phyloP scores from a whole-genome alignment of 225 moss, liverwort and hornwort genomes.

The Marchantia polymorpha region DNA sequence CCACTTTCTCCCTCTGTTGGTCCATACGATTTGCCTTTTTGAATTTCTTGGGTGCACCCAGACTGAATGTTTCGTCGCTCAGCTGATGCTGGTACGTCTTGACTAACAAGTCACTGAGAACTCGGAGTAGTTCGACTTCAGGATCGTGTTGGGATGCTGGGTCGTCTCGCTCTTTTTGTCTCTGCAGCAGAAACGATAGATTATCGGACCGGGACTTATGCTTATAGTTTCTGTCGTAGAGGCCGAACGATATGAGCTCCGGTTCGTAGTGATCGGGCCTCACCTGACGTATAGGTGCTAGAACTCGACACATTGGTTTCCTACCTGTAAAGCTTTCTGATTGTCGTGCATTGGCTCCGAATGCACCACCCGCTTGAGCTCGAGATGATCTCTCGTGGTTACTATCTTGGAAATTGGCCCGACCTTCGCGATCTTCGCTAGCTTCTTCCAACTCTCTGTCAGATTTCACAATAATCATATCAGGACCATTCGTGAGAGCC shows the following conservation, averaged over 20 bases:
- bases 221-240: no score
- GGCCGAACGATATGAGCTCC: background rate
- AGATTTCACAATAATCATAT: no score
- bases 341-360: no score
- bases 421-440: no score
- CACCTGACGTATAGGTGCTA: background rate
- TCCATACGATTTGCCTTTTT: background rate
- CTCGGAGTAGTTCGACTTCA: background rate
- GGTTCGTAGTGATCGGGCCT: background rate
- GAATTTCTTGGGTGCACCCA: background rate
- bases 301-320: slow-evolving; percentile 2
- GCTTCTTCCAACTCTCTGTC: no score
- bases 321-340: no score
- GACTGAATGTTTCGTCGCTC: background rate
- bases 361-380: no score
- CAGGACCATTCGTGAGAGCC: no score
- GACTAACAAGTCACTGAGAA: no score
- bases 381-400: no score
- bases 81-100: no score
- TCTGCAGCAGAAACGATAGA: background rate
- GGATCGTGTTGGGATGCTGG: background rate
- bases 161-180: background rate
- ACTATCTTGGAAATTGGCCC: no score
- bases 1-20: background rate
- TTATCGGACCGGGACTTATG: background rate